Evolutionary conservation across 1,284 basidiomycete genomes (phyloP), one percentile per base, ranked within the genome.

Genomic region (Termitomyces sp.): DNA sequence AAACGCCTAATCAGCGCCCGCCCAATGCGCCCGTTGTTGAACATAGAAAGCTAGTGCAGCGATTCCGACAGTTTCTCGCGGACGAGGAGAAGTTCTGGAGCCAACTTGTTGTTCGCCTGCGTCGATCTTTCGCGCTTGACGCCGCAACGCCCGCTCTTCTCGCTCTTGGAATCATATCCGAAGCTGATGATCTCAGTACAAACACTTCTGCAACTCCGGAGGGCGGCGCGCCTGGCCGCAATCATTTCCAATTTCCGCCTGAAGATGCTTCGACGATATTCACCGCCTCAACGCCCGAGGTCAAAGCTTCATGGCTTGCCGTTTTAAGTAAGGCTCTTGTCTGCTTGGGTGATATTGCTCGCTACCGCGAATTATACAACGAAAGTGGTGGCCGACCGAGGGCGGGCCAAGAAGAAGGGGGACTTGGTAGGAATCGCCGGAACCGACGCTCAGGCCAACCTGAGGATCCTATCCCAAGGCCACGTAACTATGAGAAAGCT

Each of bases 291-390:
- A 76, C 74, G n/a, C 58, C 72, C 19, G 78, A 78, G 21, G 82
- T 89, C 65, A 79, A 78, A 49, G 80, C 81, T 54, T 78, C 78
- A 55, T 80, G 83, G 58, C 71, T 91, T 24, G 80, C 82, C 13
- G 86, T 92, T 42, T 74, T 96, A 41, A 90, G 89, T 73, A 97
- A 95, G 71, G 86, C 88, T 2, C 76, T 98, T 49, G 88, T 98
- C 30, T 98, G 88, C 69, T 81, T 97, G 19, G 96, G 96, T 15
- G 96, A 99, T 67, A 84, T 99, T 44, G 91, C 92, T 59, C 80
- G 96, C 33, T 99, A 99, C 71, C 82, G 90, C 57, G 95, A 98
- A 66, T 84, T 92, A 58, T 95, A 95, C 65, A 88, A 85, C 63
- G 90, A 92, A 59, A 71, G 77, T 41, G 80, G 81, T 28, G 83